Evolutionary conservation across 441 rosid genomes (phyloP), one percentile per base, ranked within the genome.

Genomic region (Populus hybrid): DNA sequence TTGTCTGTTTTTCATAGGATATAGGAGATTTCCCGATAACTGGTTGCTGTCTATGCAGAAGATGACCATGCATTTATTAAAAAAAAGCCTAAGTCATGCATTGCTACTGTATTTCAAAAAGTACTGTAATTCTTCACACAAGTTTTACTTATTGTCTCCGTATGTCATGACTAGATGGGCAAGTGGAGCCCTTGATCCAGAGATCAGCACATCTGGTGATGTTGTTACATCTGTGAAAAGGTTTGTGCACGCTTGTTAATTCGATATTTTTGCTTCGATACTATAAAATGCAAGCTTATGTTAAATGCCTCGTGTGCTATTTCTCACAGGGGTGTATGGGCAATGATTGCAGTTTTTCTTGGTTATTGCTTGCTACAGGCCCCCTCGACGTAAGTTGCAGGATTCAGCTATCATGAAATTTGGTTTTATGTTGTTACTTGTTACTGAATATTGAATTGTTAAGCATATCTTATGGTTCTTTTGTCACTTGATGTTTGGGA

Each of bases 321-420:
- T 84, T 84, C 76, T 79, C 75, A 69, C 83, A 97, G 99, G 90
- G 99, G 99, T 78, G 83, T 92, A 65, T 95, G 98, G 95, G 99
- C 98, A 73, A 94, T 95, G 97, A 89, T 95, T 83, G 98, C 98
- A 2, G 99, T 97, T 84, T 97, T 94, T 83, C 98, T 97, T 82
- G 96, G 96, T 77, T 97, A 95, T 83, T 93, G 98, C 90, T 85
- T 95, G 92, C 87, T 97, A 78, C 99, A 97, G 87, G 99, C 98
- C 70, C 99, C 99, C 76, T 92, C 99, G 59, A 96, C 98, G 99
- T 91, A 78, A 87, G 94, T 81, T 69, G 2, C 36, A 11, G 20
- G 21, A 59, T 50, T 18, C 30, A 28, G n/a, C 74, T 36, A 1
- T 46, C 46, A 69, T 70, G 38, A 36, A 14, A 42, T 65, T 74